Conservation (phyloP, 1,139 yeast genomes). For the Debaryomycetaceae sp. region DNA sequence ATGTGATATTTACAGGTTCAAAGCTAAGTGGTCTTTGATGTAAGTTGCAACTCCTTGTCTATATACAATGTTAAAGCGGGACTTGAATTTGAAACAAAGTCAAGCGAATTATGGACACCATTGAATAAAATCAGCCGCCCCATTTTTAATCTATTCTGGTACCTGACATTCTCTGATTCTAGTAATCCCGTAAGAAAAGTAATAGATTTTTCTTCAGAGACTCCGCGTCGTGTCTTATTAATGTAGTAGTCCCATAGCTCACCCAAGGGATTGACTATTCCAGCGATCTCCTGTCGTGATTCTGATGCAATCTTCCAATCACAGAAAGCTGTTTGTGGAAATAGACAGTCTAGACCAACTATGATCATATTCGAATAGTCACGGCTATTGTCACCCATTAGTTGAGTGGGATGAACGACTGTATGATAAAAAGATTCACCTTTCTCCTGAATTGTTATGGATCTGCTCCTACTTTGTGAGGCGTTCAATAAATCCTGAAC, state of each 20-base stretch:
- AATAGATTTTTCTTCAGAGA: not conserved
- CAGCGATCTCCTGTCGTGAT: constrained; percentile 10
- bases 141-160: too few species aligned
- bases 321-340: constrained; percentile 21
- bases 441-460: not conserved
- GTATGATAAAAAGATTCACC: constrained; percentile 2
- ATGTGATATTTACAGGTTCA: not conserved
- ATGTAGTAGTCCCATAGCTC: constrained; percentile 22
- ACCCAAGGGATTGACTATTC: constrained; percentile 21
- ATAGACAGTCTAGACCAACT: constrained; percentile 20
- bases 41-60: not conserved
- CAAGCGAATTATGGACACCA: not conserved
- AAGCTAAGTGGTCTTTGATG: too few species aligned
- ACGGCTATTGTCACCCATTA: constrained; percentile 15
- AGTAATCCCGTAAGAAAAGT: not conserved
- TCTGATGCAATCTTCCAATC: not conserved
- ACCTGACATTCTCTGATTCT: not conserved
- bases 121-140: not conserved
- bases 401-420: constrained; percentile 12
- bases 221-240: constrained; percentile 5
- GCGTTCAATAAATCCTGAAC: constrained; percentile 1
- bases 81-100: not conserved
- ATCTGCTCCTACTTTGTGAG: not conserved
- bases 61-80: not conserved
- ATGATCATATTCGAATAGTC: constrained; percentile 16